Base-by-base conservation (phyloP, 1,284 basidiomycete species). In the Peniophora sp. region DNA sequence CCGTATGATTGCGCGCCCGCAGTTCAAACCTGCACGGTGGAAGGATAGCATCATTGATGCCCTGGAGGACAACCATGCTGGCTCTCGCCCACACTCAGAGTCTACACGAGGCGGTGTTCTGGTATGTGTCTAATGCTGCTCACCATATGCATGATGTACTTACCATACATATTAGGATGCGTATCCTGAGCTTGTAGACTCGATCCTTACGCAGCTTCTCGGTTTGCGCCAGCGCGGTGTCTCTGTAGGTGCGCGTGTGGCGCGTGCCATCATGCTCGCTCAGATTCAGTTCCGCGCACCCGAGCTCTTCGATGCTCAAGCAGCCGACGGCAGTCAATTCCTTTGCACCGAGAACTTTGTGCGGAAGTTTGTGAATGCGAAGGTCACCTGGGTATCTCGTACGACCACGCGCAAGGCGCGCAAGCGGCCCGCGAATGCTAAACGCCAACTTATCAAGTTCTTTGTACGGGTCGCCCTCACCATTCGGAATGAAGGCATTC, bases 381-480 rank as follows among this genome's bases (percentile, higher is more conserved):
- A 49, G 17, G 8, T 49, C 22, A 24, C 20, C 1, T 67, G 61
- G 63, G 55, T 55, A 11, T 12, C 44, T 10, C 62, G 62, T 10
- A 50, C 55, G 20, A 60, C 54, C 1, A 69, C 66, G 2, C 60
- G 59, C 32, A 65, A 68, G 2, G 65, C 64, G 1, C 66, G 69
- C 38, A 70, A 70, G 53, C 49, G 56, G 1, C 69, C 69, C 2
- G 47, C 32, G 0, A 56, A 71, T 55, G 67, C 60, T 51, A 58
- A 64, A 23, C 55, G 66, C 9, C 51, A 59, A 38, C 62, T 62
- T 36, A 54, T 57, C 17, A 46, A 51, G 14, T 52, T 61, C 23
- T 56, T 61, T 34, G 52, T 68, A 2, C 52, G 58, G 14, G 56
- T 58, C 22, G 65, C 58, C 2, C 61, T 57, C 34, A 20, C 48